These are phyloP conservation scores for Aspergillus fumigatiaffinis DNA, from an alignment of 2,329 filamentous ascomycete genomes.

Conservation along the genomic window DNA sequence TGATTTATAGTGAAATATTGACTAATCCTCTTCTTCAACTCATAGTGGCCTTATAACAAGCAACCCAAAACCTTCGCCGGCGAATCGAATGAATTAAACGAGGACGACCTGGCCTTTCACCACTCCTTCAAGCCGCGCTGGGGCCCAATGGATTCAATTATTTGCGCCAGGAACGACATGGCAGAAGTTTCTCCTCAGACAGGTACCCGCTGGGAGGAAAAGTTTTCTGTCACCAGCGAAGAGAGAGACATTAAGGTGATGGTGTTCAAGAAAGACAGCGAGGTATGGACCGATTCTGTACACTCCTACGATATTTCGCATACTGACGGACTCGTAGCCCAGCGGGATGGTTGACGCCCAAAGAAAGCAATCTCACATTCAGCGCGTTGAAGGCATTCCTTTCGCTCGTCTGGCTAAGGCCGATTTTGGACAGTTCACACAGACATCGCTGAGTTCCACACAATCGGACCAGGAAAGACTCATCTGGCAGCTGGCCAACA, in stretches of 20 bases:
- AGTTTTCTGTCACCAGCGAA: slow-evolving; percentile 43
- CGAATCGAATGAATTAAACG: slow-evolving; percentile 59
- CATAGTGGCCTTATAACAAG: slow-evolving; percentile 83
- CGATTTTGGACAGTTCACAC: slow-evolving; percentile 32
- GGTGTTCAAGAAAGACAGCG: slow-evolving; percentile 16
- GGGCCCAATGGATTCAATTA: slow-evolving; percentile 68
- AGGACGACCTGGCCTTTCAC: slow-evolving; percentile 65
- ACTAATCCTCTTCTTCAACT: slow-evolving; percentile 24
- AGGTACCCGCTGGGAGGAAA: slow-evolving; percentile 50
- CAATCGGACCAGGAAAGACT: slow-evolving; percentile 35
- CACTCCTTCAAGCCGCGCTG: slow-evolving; percentile 73
- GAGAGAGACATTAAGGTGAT: slow-evolving; percentile 30
- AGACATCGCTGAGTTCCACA: slow-evolving; percentile 24
- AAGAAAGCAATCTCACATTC: slow-evolving; percentile 41
- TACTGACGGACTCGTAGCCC: slow-evolving; percentile 11
- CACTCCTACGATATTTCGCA: not conserved
- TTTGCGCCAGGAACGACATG: slow-evolving; percentile 54
- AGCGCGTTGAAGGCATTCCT: slow-evolving; percentile 56
- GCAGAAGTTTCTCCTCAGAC: slow-evolving; percentile 16
- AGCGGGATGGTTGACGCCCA: slow-evolving; percentile 33
- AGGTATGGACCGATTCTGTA: slow-evolving; percentile 14
- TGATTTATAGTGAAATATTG: slow-evolving; percentile 40
- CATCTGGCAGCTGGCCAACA: slow-evolving; percentile 80
- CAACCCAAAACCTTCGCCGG: slow-evolving; percentile 65
- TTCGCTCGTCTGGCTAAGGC: slow-evolving; percentile 39